Percentiles rank a stretch among this genome's conserved stretches.
Conservation (phyloP, 192 early-diverging fungal species). For the Gamsiella multidivaricata region DNA sequence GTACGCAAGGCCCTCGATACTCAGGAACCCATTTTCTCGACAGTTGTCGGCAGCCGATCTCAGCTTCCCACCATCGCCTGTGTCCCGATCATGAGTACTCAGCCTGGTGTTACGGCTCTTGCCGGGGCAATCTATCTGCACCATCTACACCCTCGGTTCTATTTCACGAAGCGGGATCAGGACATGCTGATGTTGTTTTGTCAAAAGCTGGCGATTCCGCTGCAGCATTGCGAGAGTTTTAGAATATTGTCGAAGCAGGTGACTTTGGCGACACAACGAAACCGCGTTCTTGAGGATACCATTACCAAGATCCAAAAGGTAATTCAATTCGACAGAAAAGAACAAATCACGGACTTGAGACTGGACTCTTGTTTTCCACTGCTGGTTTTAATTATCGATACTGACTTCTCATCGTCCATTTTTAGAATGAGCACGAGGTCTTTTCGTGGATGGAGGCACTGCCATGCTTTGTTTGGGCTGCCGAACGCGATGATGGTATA, state of each 20-base stretch:
- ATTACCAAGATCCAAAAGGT: conserved; percentile 47
- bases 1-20: conserved; percentile 39
- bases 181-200: conserved; percentile 50
- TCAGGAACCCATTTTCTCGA: conserved; percentile 44
- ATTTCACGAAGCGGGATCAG: conserved; percentile 47
- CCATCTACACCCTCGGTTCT: conserved; percentile 48
- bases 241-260: conserved; percentile 22
- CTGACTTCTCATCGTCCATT: not conserved
- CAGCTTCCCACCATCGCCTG: conserved; percentile 50
- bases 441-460: conserved; percentile 55
- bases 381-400: not conserved
- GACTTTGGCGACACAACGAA: conserved; percentile 28
- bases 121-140: conserved; percentile 46
- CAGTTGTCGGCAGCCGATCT: conserved; percentile 45
- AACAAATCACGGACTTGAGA: not conserved
- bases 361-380: not conserved
- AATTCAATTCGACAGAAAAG: not conserved
- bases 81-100: conserved; percentile 32
- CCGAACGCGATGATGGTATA: conserved; percentile 44
- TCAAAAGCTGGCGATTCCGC: conserved; percentile 28
- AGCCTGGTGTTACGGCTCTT: conserved; percentile 13
- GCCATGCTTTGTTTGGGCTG: conserved; percentile 52
- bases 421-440: conserved; percentile 48
- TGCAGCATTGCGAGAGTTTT: conserved; percentile 37
- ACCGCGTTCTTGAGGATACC: conserved; percentile 40